phyloP scores from a whole-genome alignment of 1,139 yeast genomes.

The Suhomyces guaymorum region DNA sequence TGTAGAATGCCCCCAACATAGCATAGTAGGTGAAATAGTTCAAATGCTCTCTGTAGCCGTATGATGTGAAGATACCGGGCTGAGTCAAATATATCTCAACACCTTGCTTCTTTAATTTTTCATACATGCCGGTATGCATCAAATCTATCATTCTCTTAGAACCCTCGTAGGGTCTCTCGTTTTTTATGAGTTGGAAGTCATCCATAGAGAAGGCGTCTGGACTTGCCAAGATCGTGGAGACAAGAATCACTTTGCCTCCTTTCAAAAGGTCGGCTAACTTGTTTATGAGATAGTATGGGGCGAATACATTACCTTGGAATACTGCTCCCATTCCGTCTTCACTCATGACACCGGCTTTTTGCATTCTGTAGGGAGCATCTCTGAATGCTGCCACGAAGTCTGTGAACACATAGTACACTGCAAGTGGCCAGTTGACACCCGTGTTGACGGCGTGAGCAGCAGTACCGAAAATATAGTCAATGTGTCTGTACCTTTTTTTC shows the following conservation, averaged over 20 bases:
- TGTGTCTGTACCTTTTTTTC: conserved; percentile 56
- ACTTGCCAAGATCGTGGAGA: conserved; percentile 76
- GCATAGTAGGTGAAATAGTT: conserved; percentile 80
- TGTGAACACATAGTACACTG: conserved; percentile 61
- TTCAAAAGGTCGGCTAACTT: conserved; percentile 54
- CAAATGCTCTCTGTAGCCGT: conserved; percentile 73
- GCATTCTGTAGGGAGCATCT: conserved; percentile 80
- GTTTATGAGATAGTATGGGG: conserved; percentile 82
- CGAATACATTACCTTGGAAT: conserved; percentile 93
- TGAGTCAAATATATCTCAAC: conserved; percentile 78
- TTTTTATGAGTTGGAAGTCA: conserved; percentile 69
- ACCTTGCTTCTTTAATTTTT: conserved; percentile 47
- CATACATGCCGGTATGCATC: conserved; percentile 70
- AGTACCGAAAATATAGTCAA: conserved; percentile 80
- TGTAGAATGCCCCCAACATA: conserved; percentile 78
- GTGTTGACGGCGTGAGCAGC: conserved; percentile 87
- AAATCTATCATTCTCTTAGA: conserved; percentile 87
- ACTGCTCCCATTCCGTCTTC: conserved; percentile 78
- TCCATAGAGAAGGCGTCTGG: conserved; percentile 68
- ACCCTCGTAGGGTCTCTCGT: conserved; percentile 81
- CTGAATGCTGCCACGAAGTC: conserved; percentile 82
- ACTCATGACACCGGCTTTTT: conserved; percentile 70
- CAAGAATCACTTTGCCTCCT: conserved; percentile 77
- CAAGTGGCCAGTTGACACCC: conserved; percentile 85
- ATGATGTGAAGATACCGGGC: conserved; percentile 92